Conservation (phyloP, 2,329 filamentous ascomycete genomes). For the Neodidymelliopsis sp. region DNA sequence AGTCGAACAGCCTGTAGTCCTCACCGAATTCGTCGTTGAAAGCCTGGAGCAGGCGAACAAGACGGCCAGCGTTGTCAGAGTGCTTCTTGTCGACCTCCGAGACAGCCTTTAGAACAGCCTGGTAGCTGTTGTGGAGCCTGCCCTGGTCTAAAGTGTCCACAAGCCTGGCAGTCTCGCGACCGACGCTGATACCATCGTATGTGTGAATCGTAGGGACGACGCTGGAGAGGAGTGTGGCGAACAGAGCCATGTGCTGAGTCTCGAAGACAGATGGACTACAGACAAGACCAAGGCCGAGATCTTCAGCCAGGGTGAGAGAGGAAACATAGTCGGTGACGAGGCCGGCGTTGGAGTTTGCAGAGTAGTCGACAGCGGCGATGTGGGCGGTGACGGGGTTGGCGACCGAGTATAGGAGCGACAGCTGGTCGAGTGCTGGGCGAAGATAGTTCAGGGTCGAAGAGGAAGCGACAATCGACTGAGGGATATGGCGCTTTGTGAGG, state of each 20-base stretch:
- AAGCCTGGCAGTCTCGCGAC: constrained; percentile 81
- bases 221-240: constrained; percentile 80
- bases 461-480: constrained; percentile 88
- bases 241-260: constrained; percentile 92
- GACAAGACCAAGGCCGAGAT: constrained; percentile 86
- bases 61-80: constrained; percentile 74
- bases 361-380: constrained; percentile 88
- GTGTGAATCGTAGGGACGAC: constrained; percentile 85
- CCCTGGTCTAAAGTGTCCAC: constrained; percentile 80
- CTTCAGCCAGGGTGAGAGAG: constrained; percentile 82
- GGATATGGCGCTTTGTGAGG: constrained; percentile 85
- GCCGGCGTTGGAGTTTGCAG: constrained; percentile 67
- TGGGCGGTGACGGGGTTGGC: constrained; percentile 94
- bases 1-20: constrained; percentile 92
- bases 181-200: constrained; percentile 85
- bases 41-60: constrained; percentile 72
- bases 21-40: constrained; percentile 94
- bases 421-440: constrained; percentile 85
- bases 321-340: constrained; percentile 88
- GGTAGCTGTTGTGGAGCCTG: constrained; percentile 73
- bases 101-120: constrained; percentile 68
- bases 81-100: constrained; percentile 72
- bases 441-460: constrained; percentile 83
- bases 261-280: constrained; percentile 88
- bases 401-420: constrained; percentile 88